These are phyloP conservation scores for Talaromyces adpressus DNA, from an alignment of 495 filamentous ascomycete genomes.

Conservation along the genomic window DNA sequence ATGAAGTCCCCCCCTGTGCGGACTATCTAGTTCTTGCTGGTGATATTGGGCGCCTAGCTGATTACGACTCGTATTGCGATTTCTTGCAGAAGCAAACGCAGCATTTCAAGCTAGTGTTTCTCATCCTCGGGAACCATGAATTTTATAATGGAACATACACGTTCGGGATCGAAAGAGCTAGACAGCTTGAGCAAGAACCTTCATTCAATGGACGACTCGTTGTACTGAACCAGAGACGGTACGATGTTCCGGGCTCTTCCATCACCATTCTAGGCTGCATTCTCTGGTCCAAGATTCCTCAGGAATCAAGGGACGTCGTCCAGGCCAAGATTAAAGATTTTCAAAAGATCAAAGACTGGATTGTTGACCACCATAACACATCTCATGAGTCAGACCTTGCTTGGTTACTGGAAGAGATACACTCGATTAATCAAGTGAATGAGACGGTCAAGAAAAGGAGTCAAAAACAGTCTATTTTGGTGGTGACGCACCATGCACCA, in stretches of 20 bases:
- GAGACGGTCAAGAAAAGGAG: slow-evolving; percentile 5
- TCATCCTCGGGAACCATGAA: slow-evolving; percentile 11
- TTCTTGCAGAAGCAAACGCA: no score
- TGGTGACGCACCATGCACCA: slow-evolving; percentile 42
- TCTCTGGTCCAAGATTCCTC: slow-evolving; percentile 45
- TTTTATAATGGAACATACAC: slow-evolving; percentile 41
- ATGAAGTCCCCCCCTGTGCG: not conserved
- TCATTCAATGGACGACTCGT: slow-evolving; percentile 35
- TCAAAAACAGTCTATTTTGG: not conserved
- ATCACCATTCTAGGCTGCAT: slow-evolving; percentile 51
- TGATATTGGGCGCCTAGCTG: no score
- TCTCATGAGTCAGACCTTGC: slow-evolving; percentile 32
- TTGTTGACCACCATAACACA: slow-evolving; percentile 38
- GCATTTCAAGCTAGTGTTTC: no score
- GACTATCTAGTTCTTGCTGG: slow-evolving; percentile 18
- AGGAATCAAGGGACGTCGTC: slow-evolving; percentile 28
- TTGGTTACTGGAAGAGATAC: slow-evolving; percentile 38
- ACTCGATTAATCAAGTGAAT: slow-evolving; percentile 14
- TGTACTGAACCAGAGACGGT: slow-evolving; percentile 36
- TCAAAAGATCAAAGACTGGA: slow-evolving; percentile 42
- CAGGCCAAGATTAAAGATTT: slow-evolving; percentile 41
- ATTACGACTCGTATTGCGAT: no score
- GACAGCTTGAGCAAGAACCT: slow-evolving; percentile 35
- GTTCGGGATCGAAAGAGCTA: slow-evolving; percentile 34
- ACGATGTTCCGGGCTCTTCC: slow-evolving; percentile 28